phyloP scores from a whole-genome alignment of 1,139 yeast species.

The Scheffersomyces cryptocercus region DNA sequence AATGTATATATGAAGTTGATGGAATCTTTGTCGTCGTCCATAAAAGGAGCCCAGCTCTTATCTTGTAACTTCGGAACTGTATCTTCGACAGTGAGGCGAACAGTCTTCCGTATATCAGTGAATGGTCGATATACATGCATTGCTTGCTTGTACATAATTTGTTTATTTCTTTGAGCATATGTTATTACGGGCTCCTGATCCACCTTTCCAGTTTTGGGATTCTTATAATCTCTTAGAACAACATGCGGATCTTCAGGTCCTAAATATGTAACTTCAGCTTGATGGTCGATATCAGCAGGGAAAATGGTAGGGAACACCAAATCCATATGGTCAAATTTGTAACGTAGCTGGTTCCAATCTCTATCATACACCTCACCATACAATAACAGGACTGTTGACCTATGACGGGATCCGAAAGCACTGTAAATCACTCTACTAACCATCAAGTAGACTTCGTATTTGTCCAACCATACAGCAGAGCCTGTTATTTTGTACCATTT shows the following conservation, averaged over 20 bases:
- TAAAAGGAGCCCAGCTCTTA: constrained; percentile 17
- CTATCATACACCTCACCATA: constrained; percentile 16
- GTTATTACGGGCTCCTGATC: constrained; percentile 15
- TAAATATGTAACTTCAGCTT: constrained; percentile 6
- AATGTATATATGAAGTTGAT: background rate
- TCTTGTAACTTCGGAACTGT: constrained; percentile 10
- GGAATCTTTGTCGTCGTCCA: constrained; percentile 4
- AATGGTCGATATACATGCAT: constrained; percentile 15
- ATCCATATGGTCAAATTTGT: constrained; percentile 3
- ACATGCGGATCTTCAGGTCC: constrained; percentile 16
- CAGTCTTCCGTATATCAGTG: background rate
- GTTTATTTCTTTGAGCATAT: constrained; percentile 12
- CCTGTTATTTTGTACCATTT: constrained; percentile 18
- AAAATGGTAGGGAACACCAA: constrained; percentile 8
- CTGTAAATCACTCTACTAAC: constrained; percentile 15
- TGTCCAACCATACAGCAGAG: constrained; percentile 17
- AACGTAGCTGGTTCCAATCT: constrained; percentile 16
- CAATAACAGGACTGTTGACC: constrained; percentile 14
- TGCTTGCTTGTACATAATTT: constrained; percentile 11
- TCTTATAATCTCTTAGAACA: constrained; percentile 7
- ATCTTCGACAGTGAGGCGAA: background rate
- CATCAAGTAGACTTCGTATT: constrained; percentile 16
- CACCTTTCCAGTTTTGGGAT: constrained; percentile 5
- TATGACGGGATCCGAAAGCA: constrained; percentile 7
- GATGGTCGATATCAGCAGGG: constrained; percentile 9